These are phyloP conservation scores for Polyporus tsugae DNA, from an alignment of 1,284 basidiomycete genomes.

Conservation along the genomic window DNA sequence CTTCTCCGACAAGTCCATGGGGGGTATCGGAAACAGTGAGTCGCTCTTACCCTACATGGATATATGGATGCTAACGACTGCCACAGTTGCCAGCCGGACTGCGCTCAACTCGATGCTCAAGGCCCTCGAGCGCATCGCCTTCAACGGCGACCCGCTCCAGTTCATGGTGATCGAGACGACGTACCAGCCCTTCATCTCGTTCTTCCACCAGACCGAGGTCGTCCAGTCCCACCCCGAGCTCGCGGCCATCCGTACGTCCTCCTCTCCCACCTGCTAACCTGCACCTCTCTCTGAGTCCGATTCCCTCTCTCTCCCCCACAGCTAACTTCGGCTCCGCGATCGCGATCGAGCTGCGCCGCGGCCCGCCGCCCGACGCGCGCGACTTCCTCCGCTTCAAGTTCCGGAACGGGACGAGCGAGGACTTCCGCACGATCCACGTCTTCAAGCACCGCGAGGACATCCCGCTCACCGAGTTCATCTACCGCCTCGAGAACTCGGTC, in stretches of 20 bases:
- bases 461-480: slow-evolving; percentile 80
- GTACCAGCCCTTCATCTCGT: slow-evolving; percentile 90
- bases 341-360: slow-evolving; percentile 81
- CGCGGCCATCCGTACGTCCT: slow-evolving; percentile 64
- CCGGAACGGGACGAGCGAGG: slow-evolving; percentile 79
- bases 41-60: neutral
- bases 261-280: slow-evolving; percentile 2
- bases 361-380: slow-evolving; percentile 74
- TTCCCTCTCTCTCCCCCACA: slow-evolving; percentile 39
- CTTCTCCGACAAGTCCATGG: slow-evolving; percentile 70
- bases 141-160: slow-evolving; percentile 80
- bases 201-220: slow-evolving; percentile 82
- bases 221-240: slow-evolving; percentile 63
- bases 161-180: slow-evolving; percentile 80
- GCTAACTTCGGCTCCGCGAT: slow-evolving; percentile 84
- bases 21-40: slow-evolving; percentile 78
- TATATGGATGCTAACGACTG: neutral
- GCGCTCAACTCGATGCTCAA: slow-evolving; percentile 74
- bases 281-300: slow-evolving; percentile 1
- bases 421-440: slow-evolving; percentile 69
- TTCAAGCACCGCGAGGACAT: slow-evolving; percentile 77
- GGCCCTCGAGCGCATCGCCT: slow-evolving; percentile 78
- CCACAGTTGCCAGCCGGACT: slow-evolving; percentile 80
- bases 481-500: slow-evolving; percentile 75
- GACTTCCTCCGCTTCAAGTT: slow-evolving; percentile 86